Evolutionary conservation across 2,329 filamentous ascomycete species (phyloP).

Genomic region (Botryotinia globosa): DNA sequence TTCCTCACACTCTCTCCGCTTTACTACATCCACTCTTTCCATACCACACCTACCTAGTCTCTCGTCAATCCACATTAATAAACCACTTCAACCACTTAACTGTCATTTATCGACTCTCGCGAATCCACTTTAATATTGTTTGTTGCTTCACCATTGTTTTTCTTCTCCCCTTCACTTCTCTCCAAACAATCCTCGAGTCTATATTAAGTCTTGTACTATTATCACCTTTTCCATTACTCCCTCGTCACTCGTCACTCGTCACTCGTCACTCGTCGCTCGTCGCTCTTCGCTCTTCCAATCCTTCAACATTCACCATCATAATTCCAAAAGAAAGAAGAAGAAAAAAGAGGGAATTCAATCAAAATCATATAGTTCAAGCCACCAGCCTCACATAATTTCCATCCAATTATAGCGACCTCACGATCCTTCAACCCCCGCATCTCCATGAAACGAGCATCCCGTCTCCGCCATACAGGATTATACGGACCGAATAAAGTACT

Average conservation of each 20-base stretch:
- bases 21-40: neutral
- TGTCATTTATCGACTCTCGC: neutral
- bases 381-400: neutral
- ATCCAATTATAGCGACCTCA: neutral
- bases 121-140: slow-evolving; percentile 7
- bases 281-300: neutral
- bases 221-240: neutral
- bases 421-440: slow-evolving; percentile 16
- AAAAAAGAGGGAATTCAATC: neutral
- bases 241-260: neutral
- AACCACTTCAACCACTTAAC: neutral
- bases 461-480: slow-evolving; percentile 21
- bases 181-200: neutral
- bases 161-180: neutral
- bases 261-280: neutral
- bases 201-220: neutral
- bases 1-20: neutral
- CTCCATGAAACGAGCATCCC: slow-evolving; percentile 20
- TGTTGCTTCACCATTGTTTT: slow-evolving; percentile 4
- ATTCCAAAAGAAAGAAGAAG: neutral
- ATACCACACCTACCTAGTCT: neutral
- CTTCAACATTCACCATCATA: neutral
- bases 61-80: neutral
- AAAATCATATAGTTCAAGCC: neutral
- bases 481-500: slow-evolving; percentile 21